Evolutionary conservation across 2,329 filamentous ascomycete species (phyloP), one percentile per base, ranked within the genome.

Genomic region (Tothia fuscella): DNA sequence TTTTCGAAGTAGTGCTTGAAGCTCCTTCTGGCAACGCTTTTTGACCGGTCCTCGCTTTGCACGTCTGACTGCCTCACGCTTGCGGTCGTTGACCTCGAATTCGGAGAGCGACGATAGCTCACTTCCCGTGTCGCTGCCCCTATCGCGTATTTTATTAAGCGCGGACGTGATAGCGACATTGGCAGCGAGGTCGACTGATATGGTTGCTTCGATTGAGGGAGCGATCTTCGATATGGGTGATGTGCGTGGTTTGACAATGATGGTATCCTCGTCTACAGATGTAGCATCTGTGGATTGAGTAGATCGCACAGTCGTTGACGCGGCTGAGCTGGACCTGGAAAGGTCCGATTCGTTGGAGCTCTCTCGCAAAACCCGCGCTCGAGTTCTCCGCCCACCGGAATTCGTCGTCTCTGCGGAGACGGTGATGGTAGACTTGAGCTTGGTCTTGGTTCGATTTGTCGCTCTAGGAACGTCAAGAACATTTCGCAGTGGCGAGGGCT

Each of bases 21-120:
- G 31, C 31, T 34, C 31, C 9, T 19, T 12, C 13, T 34, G n/a
- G 13, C 7, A 14, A 10, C 20, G n/a, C 31, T 19, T 34, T 19
- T 34, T 34, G 10, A 14, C 20, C 13, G 20, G 10, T 10, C 9
- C 9, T 34, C 16, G 31, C 31, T 34, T 19, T 14, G 35, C 6
- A 9, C 12, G 19, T 6, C 35, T 14, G 35, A 38, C 19, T 13
- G 35, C 35, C 19, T 30, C 20, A 21, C 17, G 10, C 6, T 14
- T 30, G 10, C 10, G 10, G 7, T 28, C 17, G 35, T 38, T 21
- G 9, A 38, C 22, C 10, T 10, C 20, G 20, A 28, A 22, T 38
- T 38, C 10, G 19, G 35, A 38, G 20, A 38, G 35, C 14, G 17
- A 12, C 10, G 35, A 13, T 10, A 38, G 35, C 35, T 38, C 35